Evolutionary conservation across 768 basidiomycete genomes (phyloP).

Genomic region (Lanmaoa rubissima): DNA sequence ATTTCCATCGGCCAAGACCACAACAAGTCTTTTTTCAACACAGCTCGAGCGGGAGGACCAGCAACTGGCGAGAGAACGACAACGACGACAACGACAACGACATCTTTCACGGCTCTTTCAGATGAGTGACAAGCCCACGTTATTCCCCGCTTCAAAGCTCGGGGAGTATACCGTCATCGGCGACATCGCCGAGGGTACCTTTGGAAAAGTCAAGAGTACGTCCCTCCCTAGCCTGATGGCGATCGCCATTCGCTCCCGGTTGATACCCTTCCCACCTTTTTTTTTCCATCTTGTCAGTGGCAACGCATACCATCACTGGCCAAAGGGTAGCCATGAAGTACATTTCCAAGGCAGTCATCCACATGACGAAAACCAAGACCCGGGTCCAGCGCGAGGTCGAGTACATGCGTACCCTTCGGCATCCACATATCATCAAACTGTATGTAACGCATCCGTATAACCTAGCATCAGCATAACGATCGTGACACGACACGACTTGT

Average conservation of each 20-base stretch:
- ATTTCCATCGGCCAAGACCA: constrained; percentile 23
- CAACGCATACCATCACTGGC: constrained; percentile 89
- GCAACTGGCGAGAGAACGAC: background rate
- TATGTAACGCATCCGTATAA: constrained; percentile 36
- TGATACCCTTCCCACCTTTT: constrained; percentile 9
- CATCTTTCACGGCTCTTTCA: constrained; percentile 12
- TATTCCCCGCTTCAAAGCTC: constrained; percentile 66
- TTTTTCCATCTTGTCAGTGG: constrained; percentile 55
- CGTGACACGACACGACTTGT: constrained; percentile 3
- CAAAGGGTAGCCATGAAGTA: constrained; percentile 98
- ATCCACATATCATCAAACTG: constrained; percentile 99
- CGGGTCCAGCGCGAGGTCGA: constrained; percentile 94
- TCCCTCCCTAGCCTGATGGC: constrained; percentile 17
- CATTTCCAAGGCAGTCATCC: constrained; percentile 92
- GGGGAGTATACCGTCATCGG: constrained; percentile 87
- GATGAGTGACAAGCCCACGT: constrained; percentile 26
- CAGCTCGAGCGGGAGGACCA: constrained; percentile 2
- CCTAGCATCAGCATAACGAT: background rate
- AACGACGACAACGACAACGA: constrained; percentile 5
- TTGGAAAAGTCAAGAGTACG: constrained; percentile 99
- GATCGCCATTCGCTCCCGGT: constrained; percentile 17
- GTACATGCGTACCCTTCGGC: constrained; percentile 90
- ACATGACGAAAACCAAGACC: constrained; percentile 86
- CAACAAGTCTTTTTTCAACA: constrained; percentile 25
- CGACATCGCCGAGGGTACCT: constrained; percentile 94